Percentiles rank a stretch among this genome's conserved stretches.
These are phyloP conservation scores for Typha latifolia DNA, from an alignment of 176 grass and related monocot genomes.

Conservation along the genomic window DNA sequence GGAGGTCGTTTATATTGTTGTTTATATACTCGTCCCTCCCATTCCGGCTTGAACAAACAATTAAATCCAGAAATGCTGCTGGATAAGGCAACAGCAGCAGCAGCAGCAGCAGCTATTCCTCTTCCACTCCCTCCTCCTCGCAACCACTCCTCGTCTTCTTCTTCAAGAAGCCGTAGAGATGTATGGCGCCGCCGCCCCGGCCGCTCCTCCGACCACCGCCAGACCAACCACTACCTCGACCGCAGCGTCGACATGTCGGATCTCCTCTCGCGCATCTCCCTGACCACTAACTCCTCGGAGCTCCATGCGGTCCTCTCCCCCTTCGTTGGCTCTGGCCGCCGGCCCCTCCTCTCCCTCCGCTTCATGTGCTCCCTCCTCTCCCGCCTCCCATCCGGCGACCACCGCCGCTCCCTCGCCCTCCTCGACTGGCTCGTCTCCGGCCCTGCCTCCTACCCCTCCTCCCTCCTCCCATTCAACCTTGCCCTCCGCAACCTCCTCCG, in stretches of 20 bases:
- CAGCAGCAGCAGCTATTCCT: too few relatives aligned
- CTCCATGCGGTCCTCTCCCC: constrained; percentile 42
- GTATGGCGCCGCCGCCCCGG: too few relatives aligned
- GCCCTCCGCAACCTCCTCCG: constrained; percentile 57
- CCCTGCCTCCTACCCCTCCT: constrained; percentile 24
- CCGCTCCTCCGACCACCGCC: too few relatives aligned
- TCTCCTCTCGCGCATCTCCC: constrained; percentile 38
- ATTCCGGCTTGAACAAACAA: too few relatives aligned
- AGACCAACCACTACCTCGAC: constrained; percentile 20
- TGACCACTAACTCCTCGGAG: constrained; percentile 42
- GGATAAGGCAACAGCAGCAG: too few relatives aligned
- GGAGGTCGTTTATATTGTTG: too few relatives aligned
- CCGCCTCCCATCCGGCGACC: constrained; percentile 30
- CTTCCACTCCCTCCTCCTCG: too few relatives aligned
- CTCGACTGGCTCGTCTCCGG: constrained; percentile 53
- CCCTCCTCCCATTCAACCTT: constrained; percentile 67
- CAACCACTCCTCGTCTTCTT: too few relatives aligned
- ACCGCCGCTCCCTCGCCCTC: constrained; percentile 66
- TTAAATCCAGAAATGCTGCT: too few relatives aligned
- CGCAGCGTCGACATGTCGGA: constrained; percentile 37
- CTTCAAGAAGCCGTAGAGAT: too few relatives aligned
- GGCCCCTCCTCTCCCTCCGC: constrained; percentile 41
- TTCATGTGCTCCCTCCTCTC: constrained; percentile 92
- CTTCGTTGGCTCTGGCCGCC: constrained; percentile 20
- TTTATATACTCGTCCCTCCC: too few relatives aligned